Conservation (phyloP, 164 flowering plant genomes). For the Cinnamomum chago region DNA sequence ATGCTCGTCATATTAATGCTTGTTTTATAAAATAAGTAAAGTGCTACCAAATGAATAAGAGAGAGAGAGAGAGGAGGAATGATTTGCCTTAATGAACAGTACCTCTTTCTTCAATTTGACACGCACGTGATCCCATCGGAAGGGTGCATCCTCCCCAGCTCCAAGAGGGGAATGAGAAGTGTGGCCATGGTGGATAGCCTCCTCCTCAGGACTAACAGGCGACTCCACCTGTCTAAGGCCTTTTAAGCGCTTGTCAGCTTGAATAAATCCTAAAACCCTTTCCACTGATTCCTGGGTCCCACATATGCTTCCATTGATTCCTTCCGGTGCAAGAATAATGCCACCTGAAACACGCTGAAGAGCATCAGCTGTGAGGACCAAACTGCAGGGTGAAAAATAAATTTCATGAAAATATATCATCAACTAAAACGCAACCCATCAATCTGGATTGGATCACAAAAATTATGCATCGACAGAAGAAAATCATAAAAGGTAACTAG, state of each 20-base stretch:
- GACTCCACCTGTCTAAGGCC: constrained; percentile 80
- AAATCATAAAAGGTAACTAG: neutral
- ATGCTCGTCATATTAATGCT: too few species aligned
- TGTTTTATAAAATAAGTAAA: too few species aligned
- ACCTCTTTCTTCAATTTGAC: constrained; percentile 95
- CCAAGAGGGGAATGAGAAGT: constrained; percentile 78
- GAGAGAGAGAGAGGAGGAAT: too few species aligned
- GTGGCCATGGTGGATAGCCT: constrained; percentile 94
- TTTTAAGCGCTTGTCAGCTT: constrained; percentile 58
- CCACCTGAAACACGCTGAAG: constrained; percentile 98
- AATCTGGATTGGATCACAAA: too few species aligned
- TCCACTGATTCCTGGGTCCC: constrained; percentile 76
- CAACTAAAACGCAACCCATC: neutral
- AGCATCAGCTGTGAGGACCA: constrained; percentile 54
- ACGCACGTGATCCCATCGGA: constrained; percentile 97
- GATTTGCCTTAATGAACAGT: constrained; percentile 5
- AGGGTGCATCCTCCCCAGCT: constrained; percentile 96
- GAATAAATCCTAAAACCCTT: constrained; percentile 68
- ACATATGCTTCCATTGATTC: constrained; percentile 97
- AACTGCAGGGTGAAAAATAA: neutral
- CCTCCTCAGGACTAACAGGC: constrained; percentile 94
- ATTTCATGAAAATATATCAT: neutral
- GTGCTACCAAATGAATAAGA: neutral
- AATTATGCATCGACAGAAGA: too few species aligned
- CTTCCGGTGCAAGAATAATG: constrained; percentile 93